Evolutionary conservation across 805 yeast species (phyloP), one percentile per base, ranked within the genome.

Genomic region (Cyberlindnera bimundalis): DNA sequence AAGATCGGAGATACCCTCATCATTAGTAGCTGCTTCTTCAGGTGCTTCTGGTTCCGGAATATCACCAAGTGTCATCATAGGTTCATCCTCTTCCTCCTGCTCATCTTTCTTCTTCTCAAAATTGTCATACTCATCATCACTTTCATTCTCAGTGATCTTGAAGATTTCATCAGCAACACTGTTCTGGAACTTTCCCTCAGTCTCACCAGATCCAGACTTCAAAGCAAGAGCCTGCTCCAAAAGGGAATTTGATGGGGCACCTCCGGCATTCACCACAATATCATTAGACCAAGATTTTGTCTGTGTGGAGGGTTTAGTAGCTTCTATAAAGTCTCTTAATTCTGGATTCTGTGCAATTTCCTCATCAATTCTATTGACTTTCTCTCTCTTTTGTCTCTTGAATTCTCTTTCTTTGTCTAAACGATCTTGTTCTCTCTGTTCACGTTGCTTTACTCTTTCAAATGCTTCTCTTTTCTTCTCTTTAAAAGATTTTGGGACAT

Each of bases 311-410:
- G 95, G 91, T 52, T 84, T 85, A 80, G 87, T 84, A 5, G 85
- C 84, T 49, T 84, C 84, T 61, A 91, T 71, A 50, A 76, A 91
- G 58, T 93, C 98, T 54, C 74, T 73, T 55, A 91, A 71, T 48
- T 81, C 79, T 6, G 82, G 79, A 59, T 87, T 76, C 35, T 62
- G 69, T 19, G 68, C 77, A 50, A 84, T 81, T 48, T 82, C 84
- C 20, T 74, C 73, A 48, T 79, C 85, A 15, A 84, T 65, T 16
- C 58, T 46, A 19, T 46, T 45, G 33, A 47, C 57, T 32, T 48
- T 52, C 23, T 59, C 63, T 28, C 47, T 39, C 40, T 51, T 56
- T 43, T 66, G 59, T 43, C 55, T 59, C 43, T 56, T 46, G 41
- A 52, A 33, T 49, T 67, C 53, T 61, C 67, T 50, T 63, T 70